phyloP scores from a whole-genome alignment of 2,329 filamentous ascomycete genomes.

The Penicillium rolfsii region DNA sequence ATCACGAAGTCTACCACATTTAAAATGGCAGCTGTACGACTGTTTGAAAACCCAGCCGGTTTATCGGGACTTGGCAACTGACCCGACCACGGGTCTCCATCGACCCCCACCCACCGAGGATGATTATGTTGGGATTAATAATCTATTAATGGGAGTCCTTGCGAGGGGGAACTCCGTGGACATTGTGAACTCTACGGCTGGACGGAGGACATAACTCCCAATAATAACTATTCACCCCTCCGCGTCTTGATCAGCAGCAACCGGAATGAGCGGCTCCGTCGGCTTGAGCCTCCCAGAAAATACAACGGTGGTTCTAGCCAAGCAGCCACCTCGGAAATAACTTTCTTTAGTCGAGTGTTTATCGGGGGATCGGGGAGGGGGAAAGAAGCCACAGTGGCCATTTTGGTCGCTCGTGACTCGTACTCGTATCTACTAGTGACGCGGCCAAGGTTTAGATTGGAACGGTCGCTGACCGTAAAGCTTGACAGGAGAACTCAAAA shows the following conservation, averaged over 20 bases:
- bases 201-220: background rate
- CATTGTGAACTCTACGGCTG: background rate
- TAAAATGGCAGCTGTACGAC: background rate
- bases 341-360: conserved; percentile 6
- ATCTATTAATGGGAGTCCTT: conserved; percentile 12
- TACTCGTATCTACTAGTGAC: conserved; percentile 28
- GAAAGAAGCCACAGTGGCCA: conserved; percentile 25
- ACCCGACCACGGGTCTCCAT: conserved; percentile 16
- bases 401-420: conserved; percentile 26
- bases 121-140: conserved; percentile 9
- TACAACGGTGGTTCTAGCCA: conserved; percentile 13
- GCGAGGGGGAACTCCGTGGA: background rate
- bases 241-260: background rate
- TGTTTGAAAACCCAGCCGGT: conserved; percentile 12
- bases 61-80: conserved; percentile 22
- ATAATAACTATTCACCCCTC: too few species aligned
- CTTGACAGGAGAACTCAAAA: conserved; percentile 18
- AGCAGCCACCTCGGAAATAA: conserved; percentile 9
- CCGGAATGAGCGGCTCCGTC: conserved; percentile 16
- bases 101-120: conserved; percentile 4
- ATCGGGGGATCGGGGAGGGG: conserved; percentile 6
- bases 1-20: background rate
- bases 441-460: conserved; percentile 22
- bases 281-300: conserved; percentile 16
- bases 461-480: conserved; percentile 24